Base-by-base conservation (phyloP, 163 green algal species). In the Prototheca wickerhamii region DNA sequence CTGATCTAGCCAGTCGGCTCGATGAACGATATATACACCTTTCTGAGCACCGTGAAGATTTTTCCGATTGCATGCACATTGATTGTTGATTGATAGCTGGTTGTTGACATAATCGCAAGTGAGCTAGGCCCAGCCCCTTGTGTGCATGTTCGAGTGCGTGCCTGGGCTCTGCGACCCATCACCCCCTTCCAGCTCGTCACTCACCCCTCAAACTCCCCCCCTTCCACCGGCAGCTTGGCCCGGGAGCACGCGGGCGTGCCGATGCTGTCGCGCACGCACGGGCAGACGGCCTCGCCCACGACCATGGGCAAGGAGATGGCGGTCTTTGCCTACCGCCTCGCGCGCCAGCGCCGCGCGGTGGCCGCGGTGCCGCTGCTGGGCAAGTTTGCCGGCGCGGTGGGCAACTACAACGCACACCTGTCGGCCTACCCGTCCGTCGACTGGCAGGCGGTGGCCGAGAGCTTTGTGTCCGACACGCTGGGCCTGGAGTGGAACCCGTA, bases 251-350 rank as follows among this genome's bases (percentile, higher is more conserved):
- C 91, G 0, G 85, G 83, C 12, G 78, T 93, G 55, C 82, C 94
- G 35, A 98, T 99, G 92, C 86, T 99, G 34, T 84, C 71, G 23
- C 84, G 94, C 61, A 99, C 94, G 10, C 94, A 99, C 73, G 94
- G 94, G 26, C 93, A 99, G 83, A 92, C 92, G 31, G 94, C 94
- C 42, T 94, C 82, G 18, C 94, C 94, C 34, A 96, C 92, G 51
- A 99, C 93, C 44, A 84, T 99, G 74, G 94, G 94, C 76, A 99
- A 99, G 81, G 94, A 99, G 81, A 86, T 99, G 80, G 91, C 94
- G 10, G 87, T 95, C 33, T 93, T 97, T 72, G 88, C 86, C 0
- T 95, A 95, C 79, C 79, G 87, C 29, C 82, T 95, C 35, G 56
- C 70, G 29, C 74, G 83, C n/a, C 85, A 92, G 64, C 72, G 76